Evolutionary conservation across 768 basidiomycete genomes (phyloP), one percentile per base, ranked within the genome.

Genomic region (Pulveroboletus sp.): DNA sequence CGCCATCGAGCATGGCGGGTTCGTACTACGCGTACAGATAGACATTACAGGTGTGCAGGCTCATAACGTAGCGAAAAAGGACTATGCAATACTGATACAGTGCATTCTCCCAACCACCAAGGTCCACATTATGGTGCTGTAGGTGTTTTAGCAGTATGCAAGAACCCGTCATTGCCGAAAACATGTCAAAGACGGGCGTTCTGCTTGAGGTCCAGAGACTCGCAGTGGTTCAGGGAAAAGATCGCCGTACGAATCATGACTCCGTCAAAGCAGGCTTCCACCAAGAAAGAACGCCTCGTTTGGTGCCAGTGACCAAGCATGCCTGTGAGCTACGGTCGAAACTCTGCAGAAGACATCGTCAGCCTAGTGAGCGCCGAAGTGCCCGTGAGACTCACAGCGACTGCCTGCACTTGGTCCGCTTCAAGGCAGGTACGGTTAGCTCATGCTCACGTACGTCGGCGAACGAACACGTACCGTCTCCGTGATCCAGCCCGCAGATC

Each of bases 401-500:
- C 56, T 10, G 69, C 64, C 44, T 69, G 67, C 42, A 65, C 57
- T 43, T 60, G 54, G 46, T 66, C 65, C 45, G 68, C 71, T 68
- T 53, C 30, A 43, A 57, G 24, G 9, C 39, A 8, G 30, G 15
- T 30, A 21, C 43, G 6, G 30, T 63, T 42, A 67, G 46, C 26
- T 21, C 36, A 8, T 28, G 46, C 43, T 33, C 35, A 30, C 27
- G 33, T 38, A 40, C 11, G 6, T 28, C 35, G 8, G 8, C 9
- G n/a, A 39, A 39, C 26, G 7, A 38, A 39, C 13, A 59, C 75
- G 57, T 61, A 83, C 83, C 76, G 55, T 82, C 77, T 13, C 74
- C 74, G 56, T 84, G 81, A 54, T 82, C 78, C 56, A 86, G 61
- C 28, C 79, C 84, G 63, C 79, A 81, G 13, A 82, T 71, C 24